phyloP scores from a whole-genome alignment of 495 filamentous ascomycete genomes.

The Aspergillus hancockii region DNA sequence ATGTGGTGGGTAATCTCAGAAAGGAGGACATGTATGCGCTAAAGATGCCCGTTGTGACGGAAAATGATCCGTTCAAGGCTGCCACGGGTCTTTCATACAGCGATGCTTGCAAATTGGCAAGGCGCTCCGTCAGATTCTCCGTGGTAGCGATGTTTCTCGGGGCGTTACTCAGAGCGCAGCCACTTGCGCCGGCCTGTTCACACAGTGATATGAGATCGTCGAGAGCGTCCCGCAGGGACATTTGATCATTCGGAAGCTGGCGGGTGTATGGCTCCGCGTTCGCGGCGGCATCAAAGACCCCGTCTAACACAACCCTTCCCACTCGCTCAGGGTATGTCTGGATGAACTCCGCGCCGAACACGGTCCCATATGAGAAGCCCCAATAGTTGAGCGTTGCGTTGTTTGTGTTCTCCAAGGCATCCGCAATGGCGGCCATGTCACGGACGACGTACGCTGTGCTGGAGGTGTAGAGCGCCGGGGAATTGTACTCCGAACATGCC shows the following conservation, averaged over 20 bases:
- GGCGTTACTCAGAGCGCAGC: not conserved
- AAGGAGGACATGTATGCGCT: slow-evolving; percentile 13
- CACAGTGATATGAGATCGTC: not conserved
- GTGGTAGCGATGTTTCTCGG: not conserved
- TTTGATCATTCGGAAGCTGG: slow-evolving; percentile 9
- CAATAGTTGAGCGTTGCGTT: slow-evolving; percentile 9
- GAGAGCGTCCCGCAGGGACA: slow-evolving; percentile 4
- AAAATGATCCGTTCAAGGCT: slow-evolving; percentile 2
- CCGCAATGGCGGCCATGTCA: slow-evolving; percentile 11
- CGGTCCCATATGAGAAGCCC: slow-evolving; percentile 13
- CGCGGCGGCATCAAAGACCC: slow-evolving; percentile 6
- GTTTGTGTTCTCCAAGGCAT: slow-evolving; percentile 1
- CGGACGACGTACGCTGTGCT: slow-evolving; percentile 10
- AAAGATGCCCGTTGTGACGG: slow-evolving; percentile 5
- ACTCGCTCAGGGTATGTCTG: slow-evolving; percentile 10
- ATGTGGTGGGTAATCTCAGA: slow-evolving; percentile 7
- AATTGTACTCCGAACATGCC: slow-evolving; percentile 5
- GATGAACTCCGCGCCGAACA: slow-evolving; percentile 8
- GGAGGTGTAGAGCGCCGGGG: slow-evolving; percentile 11
- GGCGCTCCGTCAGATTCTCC: not conserved
- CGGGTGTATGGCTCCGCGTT: slow-evolving; percentile 9
- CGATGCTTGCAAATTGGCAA: slow-evolving; percentile 3
- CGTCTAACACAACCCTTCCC: slow-evolving; percentile 8
- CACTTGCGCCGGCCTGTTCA: not conserved
- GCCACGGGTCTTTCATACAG: not conserved